Conservation (phyloP, 176 grass and related monocot genomes). For the barley (Hordeum vulgare) region DNA sequence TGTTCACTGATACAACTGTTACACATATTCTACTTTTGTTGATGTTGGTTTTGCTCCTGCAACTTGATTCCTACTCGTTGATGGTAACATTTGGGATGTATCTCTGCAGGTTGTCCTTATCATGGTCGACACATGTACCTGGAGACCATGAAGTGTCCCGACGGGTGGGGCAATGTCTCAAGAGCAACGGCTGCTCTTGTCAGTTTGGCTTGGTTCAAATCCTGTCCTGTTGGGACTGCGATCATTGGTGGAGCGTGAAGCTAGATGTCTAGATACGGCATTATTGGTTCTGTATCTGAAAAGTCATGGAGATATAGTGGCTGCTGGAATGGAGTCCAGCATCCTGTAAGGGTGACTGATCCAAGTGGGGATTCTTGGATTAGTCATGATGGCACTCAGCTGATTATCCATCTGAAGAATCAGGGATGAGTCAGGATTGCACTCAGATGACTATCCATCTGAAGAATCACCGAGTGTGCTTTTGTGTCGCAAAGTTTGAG, state of each 20-base stretch:
- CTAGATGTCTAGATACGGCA: constrained; percentile 5
- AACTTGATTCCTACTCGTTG: background rate
- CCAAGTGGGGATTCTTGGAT: background rate
- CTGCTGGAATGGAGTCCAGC: constrained; percentile 54
- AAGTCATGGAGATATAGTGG: constrained; percentile 22
- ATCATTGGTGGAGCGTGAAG: constrained; percentile 20
- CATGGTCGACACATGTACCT: constrained; percentile 70
- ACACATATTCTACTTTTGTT: background rate
- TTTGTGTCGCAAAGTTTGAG: background rate
- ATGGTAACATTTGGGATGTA: background rate
- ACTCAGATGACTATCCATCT: background rate
- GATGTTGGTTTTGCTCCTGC: background rate
- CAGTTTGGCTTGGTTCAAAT: constrained; percentile 14
- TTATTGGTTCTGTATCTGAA: constrained; percentile 25
- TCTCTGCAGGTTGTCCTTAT: constrained; percentile 58
- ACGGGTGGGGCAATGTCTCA: constrained; percentile 47
- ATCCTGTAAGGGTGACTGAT: constrained; percentile 29
- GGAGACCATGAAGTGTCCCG: constrained; percentile 45
- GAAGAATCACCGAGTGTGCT: constrained; percentile 1
- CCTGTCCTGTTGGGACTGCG: constrained; percentile 6
- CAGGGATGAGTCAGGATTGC: background rate
- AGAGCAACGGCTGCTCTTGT: constrained; percentile 28
- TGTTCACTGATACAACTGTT: background rate
- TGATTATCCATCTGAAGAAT: background rate
- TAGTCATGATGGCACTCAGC: constrained; percentile 10